Percentiles rank a stretch among this genome's conserved stretches.
Conservation (phyloP, 1,284 basidiomycete species). For the Boletus mariae region DNA sequence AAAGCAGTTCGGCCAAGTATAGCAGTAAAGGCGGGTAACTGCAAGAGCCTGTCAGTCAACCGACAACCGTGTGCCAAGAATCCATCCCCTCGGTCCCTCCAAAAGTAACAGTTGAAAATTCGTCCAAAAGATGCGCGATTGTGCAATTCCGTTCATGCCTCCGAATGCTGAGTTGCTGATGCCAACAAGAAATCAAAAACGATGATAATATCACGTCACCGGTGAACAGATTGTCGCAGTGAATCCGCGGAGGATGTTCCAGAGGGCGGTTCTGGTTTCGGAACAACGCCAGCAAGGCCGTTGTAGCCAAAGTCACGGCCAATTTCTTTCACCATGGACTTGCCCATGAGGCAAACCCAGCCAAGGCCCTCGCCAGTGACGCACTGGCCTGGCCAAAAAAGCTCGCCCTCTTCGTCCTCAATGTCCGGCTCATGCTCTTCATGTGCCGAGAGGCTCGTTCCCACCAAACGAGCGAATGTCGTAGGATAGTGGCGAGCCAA, state of each 20-base stretch:
- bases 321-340: constrained; percentile 76
- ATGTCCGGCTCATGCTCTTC: constrained; percentile 77
- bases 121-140: constrained; percentile 25
- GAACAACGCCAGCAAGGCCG: constrained; percentile 63
- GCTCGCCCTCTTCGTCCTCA: constrained; percentile 75
- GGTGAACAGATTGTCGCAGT: constrained; percentile 32
- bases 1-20: constrained; percentile 10
- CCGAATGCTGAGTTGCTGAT: constrained; percentile 26
- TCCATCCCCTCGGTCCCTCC: constrained; percentile 11
- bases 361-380: constrained; percentile 69
- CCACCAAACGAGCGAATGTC: constrained; percentile 67
- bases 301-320: constrained; percentile 68
- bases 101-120: constrained; percentile 27
- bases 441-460: constrained; percentile 53
- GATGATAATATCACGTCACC: constrained; percentile 18
- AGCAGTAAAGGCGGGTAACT: constrained; percentile 7
- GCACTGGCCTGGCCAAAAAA: constrained; percentile 72
- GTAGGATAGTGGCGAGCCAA: constrained; percentile 66
- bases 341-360: constrained; percentile 77
- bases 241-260: constrained; percentile 30
- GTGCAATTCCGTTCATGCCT: constrained; percentile 31
- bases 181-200: constrained; percentile 32
- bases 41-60: constrained; percentile 14
- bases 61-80: constrained; percentile 19
- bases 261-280: constrained; percentile 45